Evolutionary conservation across 176 grass and related monocot species (phyloP).

Genomic region (Melocanna baccifera): DNA sequence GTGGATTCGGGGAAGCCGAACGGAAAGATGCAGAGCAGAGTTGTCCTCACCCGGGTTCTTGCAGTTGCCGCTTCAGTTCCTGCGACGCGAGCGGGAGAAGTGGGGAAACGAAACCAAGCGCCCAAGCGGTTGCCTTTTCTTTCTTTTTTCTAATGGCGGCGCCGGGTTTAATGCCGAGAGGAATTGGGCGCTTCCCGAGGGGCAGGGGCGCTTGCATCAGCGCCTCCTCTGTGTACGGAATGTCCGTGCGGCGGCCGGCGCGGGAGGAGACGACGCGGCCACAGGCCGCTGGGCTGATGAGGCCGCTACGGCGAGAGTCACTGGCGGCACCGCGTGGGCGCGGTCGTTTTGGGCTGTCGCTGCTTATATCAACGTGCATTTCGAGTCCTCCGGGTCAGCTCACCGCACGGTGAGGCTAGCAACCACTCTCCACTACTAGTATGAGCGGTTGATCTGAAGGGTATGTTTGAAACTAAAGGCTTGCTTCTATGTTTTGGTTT

Average conservation of each 20-base stretch:
- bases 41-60: conserved; percentile 24
- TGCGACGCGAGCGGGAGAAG: conserved; percentile 16
- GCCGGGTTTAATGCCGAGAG: background rate
- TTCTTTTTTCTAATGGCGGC: background rate
- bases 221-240: background rate
- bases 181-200: background rate
- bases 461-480: background rate
- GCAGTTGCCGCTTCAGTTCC: conserved; percentile 10
- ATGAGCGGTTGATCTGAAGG: background rate
- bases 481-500: too few species aligned
- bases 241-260: conserved; percentile 20
- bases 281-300: background rate
- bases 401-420: conserved; percentile 19
- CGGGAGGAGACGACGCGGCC: background rate
- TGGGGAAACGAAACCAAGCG: background rate
- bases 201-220: background rate
- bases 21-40: background rate
- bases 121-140: background rate
- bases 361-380: conserved; percentile 21
- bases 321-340: conserved; percentile 8
- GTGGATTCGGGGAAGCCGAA: background rate
- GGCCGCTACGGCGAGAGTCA: background rate
- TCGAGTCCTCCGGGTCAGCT: background rate
- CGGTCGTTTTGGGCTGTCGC: background rate
- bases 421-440: background rate